Evolutionary conservation across 768 basidiomycete species (phyloP), one percentile per base, ranked within the genome.

Genomic region (Strobilomyces dryophilus): DNA sequence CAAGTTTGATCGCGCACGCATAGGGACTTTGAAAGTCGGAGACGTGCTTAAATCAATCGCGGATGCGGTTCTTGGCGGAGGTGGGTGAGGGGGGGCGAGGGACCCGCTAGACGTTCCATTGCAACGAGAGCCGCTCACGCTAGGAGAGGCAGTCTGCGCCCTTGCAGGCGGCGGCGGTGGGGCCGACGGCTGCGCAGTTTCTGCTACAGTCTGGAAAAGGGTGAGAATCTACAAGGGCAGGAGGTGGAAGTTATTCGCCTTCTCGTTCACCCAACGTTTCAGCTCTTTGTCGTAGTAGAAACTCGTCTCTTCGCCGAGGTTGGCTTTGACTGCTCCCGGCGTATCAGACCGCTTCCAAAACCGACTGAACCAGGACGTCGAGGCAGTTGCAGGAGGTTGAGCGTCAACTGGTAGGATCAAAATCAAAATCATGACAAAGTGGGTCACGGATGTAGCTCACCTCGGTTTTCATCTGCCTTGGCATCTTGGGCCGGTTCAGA

Each of bases 241-340:
- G 43, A 9, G 18, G 42, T 46, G 27, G 26, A 52, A 47, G 20
- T 9, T 7, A 57, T 71, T 67, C 55, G 92, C 93, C 74, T 88
- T 93, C 71, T 89, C 95, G 68, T 97, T 94, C 26, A 99, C 85
- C 97, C 97, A 99, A 56, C 88, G 82, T 68, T 95, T 94, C 54
- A 87, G 79, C n/a, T 97, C 93, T 62, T 89, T 85, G 66, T 99
- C 97, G 66, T 90, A 99, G 63, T 92, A 88, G 74, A 98, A 95
- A 26, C 84, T 76, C 26, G 74, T 92, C 66, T 94, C 84, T 60
- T 98, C 92, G 8, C 97, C 97, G 24, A 99, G 80, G 61, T 87
- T 98, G 18, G 95, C 97, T 65, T 85, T 89, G 52, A 95, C 73
- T 3, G 95, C 94, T 9, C 79, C 91, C 9, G 83, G 75, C 5